Base-by-base conservation (phyloP, 208 protist genomes). In the Acanthamoeba royreba region DNA sequence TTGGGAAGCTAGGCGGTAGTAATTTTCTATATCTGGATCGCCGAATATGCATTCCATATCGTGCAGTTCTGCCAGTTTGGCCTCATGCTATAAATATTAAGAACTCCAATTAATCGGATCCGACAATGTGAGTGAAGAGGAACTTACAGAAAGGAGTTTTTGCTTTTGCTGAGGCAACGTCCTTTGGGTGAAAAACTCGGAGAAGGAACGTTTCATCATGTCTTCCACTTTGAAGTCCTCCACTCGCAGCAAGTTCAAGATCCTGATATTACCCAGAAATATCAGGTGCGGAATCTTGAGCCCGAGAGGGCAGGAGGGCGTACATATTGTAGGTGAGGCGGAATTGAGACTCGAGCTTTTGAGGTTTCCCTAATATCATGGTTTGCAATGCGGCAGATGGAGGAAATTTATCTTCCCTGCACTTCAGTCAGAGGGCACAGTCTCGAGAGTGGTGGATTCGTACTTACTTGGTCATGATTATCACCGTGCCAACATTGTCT, bases 321-420 rank as follows among this genome's bases (percentile, higher is more conserved):
- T 87, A 87, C 98, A 99, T 99, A 79, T 97, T 98, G 92, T 98
- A 99, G 4, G 98, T 98, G 0, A 99, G 95, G 43, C 97, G 86
- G 91, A 99, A 99, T 46, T 98, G 94, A 17, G 83, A 96, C 17
- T 96, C 96, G 4, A 99, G 91, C 43, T 85, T 63, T 4, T 95
- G 97, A 4, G 97, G 95, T 61, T 94, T 94, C 63, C 98, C 98
- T 15, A 98, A 47, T 22, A 99, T 92, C 88, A 98, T 93, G 4
- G 87, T 90, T 38, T 97, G 47, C 0, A 98, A 83, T 7, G 58
- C 79, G 0, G 72, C 38, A 15, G 53, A 31, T 7, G 58, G 63
- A 4, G 92, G 94, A 11, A 93, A 55, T 28, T 61, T 45, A 40
- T 94, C 91, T 31, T 93, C 72, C 45, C 42, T 95, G 42, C 38